Conservation (phyloP, 176 grass and related monocot species). For the Aegilops tauschii region DNA sequence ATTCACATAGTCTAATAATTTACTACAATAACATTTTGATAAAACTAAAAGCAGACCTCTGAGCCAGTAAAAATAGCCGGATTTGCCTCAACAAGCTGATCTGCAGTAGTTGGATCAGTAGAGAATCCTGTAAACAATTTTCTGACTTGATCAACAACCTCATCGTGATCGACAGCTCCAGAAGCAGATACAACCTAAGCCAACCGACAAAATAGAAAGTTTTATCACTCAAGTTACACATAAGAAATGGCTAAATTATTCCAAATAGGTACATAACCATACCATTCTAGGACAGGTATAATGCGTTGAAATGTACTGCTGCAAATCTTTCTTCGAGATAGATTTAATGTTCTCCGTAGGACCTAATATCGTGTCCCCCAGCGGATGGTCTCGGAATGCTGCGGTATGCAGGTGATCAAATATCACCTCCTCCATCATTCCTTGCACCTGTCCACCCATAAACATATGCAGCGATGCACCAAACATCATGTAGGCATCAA, state of each 20-base stretch:
- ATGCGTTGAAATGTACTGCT: conserved; percentile 87
- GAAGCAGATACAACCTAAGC: conserved; percentile 92
- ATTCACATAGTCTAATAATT: conserved; percentile 19
- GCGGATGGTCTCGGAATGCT: conserved; percentile 76
- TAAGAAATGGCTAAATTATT: conserved; percentile 5
- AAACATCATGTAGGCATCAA: conserved; percentile 1
- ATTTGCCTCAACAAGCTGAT: conserved; percentile 71
- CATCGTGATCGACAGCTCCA: conserved; percentile 79
- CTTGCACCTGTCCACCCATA: conserved; percentile 75
- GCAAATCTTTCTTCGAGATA: conserved; percentile 68
- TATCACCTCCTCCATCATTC: conserved; percentile 93
- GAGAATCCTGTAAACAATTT: conserved; percentile 88
- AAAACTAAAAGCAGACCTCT: conserved; percentile 53
- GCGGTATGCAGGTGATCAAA: conserved; percentile 95
- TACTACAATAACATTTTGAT: conserved; percentile 15
- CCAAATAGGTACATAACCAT: conserved; percentile 15
- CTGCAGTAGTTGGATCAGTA: conserved; percentile 74
- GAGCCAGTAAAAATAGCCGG: conserved; percentile 88
- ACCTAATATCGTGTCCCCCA: conserved; percentile 96
- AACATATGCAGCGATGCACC: conserved; percentile 22
- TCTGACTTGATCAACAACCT: conserved; percentile 71
- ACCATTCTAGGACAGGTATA: conserved; percentile 94
- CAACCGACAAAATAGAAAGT: background rate
- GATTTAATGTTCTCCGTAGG: conserved; percentile 78
- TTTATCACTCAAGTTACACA: background rate